A percentile compares a stretch with the other conserved stretches of the same genome.
These are phyloP conservation scores for Ophiocordyceps polyrhachis-furcata DNA, from an alignment of 2,329 filamentous ascomycete species.

Conservation along the genomic window DNA sequence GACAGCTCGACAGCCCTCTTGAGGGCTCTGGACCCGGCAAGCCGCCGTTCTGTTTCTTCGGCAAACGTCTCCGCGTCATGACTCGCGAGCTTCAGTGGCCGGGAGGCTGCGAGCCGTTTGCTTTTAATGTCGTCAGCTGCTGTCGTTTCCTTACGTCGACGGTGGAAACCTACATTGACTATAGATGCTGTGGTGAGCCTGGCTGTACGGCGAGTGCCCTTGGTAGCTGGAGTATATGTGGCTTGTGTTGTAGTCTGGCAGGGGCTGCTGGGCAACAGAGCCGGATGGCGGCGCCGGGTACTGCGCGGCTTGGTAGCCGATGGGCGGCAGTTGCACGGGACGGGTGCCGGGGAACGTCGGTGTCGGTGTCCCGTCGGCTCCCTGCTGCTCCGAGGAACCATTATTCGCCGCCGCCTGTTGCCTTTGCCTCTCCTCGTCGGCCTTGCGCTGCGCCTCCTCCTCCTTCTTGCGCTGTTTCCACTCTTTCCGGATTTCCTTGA, in stretches of 20 bases:
- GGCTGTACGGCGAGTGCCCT: constrained; percentile 38
- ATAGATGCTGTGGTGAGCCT: constrained; percentile 39
- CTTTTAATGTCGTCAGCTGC: constrained; percentile 1
- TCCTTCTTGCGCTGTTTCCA: constrained; percentile 99
- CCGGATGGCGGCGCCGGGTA: constrained; percentile 45
- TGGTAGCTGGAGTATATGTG: constrained; percentile 40
- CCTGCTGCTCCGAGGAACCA: constrained; percentile 26
- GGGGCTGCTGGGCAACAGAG: constrained; percentile 28
- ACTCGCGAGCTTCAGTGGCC: neutral
- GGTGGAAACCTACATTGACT: constrained; percentile 28
- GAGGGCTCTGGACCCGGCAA: too few relatives aligned
- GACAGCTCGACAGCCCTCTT: too few relatives aligned
- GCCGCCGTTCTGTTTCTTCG: neutral
- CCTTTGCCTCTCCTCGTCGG: constrained; percentile 67
- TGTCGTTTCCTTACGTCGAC: constrained; percentile 4
- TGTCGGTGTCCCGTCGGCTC: constrained; percentile 21
- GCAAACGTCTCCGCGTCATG: too few relatives aligned
- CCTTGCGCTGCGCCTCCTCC: constrained; percentile 77
- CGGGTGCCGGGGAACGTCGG: constrained; percentile 39
- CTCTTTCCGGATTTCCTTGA: constrained; percentile 97
- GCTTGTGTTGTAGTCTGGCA: constrained; percentile 34
- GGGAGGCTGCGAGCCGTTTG: constrained; percentile 3
- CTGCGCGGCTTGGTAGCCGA: constrained; percentile 50
- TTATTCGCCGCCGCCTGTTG: constrained; percentile 30
- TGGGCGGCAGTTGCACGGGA: constrained; percentile 50